Percentiles rank a stretch among this genome's conserved stretches.
Conservation (phyloP, 108 stramenopile genomes). For the Cyclotella cryptica region DNA sequence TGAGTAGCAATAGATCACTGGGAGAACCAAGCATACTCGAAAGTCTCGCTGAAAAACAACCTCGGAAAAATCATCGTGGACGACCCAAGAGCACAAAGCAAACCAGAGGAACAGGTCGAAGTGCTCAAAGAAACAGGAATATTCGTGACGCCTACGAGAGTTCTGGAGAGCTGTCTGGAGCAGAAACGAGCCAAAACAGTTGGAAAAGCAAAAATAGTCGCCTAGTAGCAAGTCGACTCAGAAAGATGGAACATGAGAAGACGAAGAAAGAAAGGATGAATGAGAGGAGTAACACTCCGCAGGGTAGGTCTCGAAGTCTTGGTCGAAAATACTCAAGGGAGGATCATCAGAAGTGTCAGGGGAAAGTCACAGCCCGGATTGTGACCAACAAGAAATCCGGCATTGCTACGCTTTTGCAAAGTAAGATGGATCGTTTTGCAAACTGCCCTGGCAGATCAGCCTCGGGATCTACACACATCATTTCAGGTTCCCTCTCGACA, state of each 20-base stretch:
- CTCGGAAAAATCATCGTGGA: background rate
- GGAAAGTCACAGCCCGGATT: background rate
- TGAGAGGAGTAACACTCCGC: background rate
- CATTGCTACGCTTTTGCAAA: background rate
- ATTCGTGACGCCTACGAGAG: background rate
- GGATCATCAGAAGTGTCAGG: background rate
- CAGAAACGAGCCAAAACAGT: background rate
- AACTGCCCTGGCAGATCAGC: background rate
- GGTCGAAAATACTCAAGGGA: background rate
- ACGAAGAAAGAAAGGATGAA: background rate
- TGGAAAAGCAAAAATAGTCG: background rate
- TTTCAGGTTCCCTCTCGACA: background rate
- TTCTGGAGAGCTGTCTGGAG: background rate
- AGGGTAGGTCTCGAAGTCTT: too few species aligned
- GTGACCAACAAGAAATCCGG: slow-evolving; percentile 1
- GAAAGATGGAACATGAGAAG: background rate
- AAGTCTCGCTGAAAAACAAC: background rate
- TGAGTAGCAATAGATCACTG: slow-evolving; percentile 3
- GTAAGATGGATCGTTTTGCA: background rate
- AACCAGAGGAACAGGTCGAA: background rate
- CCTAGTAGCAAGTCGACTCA: background rate
- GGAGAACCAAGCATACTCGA: slow-evolving; percentile 4
- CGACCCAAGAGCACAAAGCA: background rate
- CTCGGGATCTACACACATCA: background rate
- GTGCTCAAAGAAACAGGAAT: background rate